Evolutionary conservation across 177 flowering plant species (phyloP).

Genomic region (Vitis hybrid): DNA sequence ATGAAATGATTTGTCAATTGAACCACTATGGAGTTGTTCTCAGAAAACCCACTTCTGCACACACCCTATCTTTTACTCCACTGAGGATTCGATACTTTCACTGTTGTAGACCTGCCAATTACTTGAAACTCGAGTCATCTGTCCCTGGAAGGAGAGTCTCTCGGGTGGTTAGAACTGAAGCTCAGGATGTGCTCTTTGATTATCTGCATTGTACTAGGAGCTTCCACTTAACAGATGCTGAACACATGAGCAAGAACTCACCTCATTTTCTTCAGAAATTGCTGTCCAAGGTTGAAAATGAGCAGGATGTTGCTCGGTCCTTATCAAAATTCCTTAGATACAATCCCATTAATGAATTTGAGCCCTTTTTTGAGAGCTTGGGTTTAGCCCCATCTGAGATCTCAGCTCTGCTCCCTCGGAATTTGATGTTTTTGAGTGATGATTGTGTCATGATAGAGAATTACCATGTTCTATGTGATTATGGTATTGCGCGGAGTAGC

Average conservation of each 20-base stretch:
- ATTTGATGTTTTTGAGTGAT: conserved; percentile 49
- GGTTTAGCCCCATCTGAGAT: conserved; percentile 42
- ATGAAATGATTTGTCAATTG: no score
- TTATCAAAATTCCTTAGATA: conserved; percentile 41
- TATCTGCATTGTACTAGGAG: conserved; percentile 53
- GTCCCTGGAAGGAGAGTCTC: conserved; percentile 16
- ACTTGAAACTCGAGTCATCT: not conserved
- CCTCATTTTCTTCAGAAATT: conserved; percentile 40
- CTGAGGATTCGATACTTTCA: no score
- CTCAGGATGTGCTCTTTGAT: conserved; percentile 44
- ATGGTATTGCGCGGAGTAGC: conserved; percentile 52
- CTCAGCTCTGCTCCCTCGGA: conserved; percentile 33
- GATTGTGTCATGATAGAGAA: conserved; percentile 45
- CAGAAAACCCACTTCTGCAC: conserved; percentile 6
- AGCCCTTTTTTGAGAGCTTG: conserved; percentile 63
- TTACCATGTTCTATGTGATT: conserved; percentile 41
- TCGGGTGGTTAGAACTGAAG: conserved; percentile 33
- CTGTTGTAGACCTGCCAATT: no score
- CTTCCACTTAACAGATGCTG: conserved; percentile 42
- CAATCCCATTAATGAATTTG: conserved; percentile 60
- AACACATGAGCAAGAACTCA: conserved; percentile 56
- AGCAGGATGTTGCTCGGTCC: conserved; percentile 26
- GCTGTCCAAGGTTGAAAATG: conserved; percentile 33
- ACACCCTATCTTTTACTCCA: not conserved
- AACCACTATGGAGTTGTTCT: not conserved